Percentiles rank a stretch among this genome's conserved stretches.
phyloP scores from a whole-genome alignment of 306 rosid species.

The Quercus rubra region DNA sequence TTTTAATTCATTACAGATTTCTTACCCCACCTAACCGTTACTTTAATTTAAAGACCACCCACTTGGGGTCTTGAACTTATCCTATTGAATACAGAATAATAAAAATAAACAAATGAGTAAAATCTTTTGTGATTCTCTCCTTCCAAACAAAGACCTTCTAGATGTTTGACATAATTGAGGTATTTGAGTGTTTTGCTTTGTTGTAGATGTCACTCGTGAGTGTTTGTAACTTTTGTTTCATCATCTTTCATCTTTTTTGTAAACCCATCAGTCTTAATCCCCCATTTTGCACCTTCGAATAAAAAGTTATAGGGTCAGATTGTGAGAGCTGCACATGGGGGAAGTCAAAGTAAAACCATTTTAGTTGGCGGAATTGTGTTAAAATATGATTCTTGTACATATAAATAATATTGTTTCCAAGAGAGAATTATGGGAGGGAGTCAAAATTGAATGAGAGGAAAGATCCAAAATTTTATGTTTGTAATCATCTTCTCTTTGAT shows the following conservation, averaged over 20 bases:
- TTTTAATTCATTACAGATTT: constrained; percentile 5
- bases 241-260: not conserved
- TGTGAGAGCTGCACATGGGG: constrained; percentile 17
- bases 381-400: not conserved
- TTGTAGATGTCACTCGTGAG: not conserved
- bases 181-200: not conserved
- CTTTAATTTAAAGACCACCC: constrained; percentile 14
- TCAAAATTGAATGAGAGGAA: constrained; percentile 36
- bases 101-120: not conserved
- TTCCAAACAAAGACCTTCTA: constrained; percentile 8
- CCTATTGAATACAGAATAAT: not conserved
- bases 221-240: not conserved
- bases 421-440: constrained; percentile 14
- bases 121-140: constrained; percentile 1
- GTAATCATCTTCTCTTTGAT: constrained; percentile 5
- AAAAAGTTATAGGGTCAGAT: not conserved
- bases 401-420: not conserved
- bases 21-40: constrained; percentile 4
- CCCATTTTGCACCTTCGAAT: constrained; percentile 7
- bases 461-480: constrained; percentile 9
- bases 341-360: constrained; percentile 23
- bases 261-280: constrained; percentile 16
- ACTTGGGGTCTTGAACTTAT: not conserved
- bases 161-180: constrained; percentile 16
- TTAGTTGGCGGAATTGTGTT: not conserved